A percentile compares a stretch with the other conserved stretches of the same genome.
These are phyloP conservation scores for Alternaria gansuensis DNA, from an alignment of 2,329 filamentous ascomycete genomes.

Conservation along the genomic window DNA sequence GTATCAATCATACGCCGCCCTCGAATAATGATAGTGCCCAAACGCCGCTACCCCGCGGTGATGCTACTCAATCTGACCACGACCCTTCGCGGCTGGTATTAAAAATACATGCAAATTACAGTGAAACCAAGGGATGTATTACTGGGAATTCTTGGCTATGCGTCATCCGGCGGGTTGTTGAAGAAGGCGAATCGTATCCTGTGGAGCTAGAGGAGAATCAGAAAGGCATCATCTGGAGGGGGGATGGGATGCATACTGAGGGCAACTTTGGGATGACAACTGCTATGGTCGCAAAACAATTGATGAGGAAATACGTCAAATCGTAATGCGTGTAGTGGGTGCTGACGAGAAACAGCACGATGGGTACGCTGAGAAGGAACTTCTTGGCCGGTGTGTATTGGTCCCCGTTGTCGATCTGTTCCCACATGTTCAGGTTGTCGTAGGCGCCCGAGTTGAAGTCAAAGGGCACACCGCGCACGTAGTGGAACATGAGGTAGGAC, in stretches of 20 bases:
- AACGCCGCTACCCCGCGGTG: conserved; percentile 40
- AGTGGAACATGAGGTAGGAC: conserved; percentile 99
- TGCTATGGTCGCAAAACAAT: conserved; percentile 88
- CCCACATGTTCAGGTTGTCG: conserved; percentile 99
- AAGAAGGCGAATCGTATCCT: conserved; percentile 53
- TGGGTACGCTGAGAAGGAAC: conserved; percentile 92
- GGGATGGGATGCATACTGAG: conserved; percentile 70
- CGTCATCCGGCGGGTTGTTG: conserved; percentile 51
- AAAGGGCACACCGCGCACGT: conserved; percentile 95
- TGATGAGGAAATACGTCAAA: conserved; percentile 95
- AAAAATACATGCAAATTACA: conserved; percentile 51
- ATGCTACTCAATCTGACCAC: conserved; percentile 44
- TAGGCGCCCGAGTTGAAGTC: conserved; percentile 99
- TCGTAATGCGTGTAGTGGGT: conserved; percentile 99
- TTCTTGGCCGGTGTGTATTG: conserved; percentile 99
- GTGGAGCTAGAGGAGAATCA: conserved; percentile 44
- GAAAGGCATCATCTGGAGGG: not conserved
- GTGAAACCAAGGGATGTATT: conserved; percentile 34
- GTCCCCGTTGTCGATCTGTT: conserved; percentile 98
- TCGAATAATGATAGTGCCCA: conserved; percentile 22
- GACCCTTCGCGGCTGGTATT: conserved; percentile 36
- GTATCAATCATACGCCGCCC: conserved; percentile 26
- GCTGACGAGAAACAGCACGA: conserved; percentile 92
- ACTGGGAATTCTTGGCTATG: conserved; percentile 31
- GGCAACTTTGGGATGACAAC: conserved; percentile 97